Evolutionary conservation across 345 rosid genomes (phyloP).

Genomic region (Hibiscus trionum): DNA sequence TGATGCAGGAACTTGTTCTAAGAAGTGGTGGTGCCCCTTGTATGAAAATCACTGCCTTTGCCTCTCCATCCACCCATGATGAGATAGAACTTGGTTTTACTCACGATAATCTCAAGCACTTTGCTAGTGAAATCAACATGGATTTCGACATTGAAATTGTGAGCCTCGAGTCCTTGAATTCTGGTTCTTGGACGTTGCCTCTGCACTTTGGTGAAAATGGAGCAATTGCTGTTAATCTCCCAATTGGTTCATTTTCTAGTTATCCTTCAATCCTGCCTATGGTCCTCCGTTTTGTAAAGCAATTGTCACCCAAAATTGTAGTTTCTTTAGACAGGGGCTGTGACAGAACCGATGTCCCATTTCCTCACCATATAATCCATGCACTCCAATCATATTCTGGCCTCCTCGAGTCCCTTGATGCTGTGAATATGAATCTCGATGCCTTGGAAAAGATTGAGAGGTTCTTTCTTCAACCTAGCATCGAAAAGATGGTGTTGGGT

Average conservation of each 20-base stretch:
- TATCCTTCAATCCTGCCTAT: slow-evolving; percentile 48
- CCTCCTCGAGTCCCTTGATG: slow-evolving; percentile 77
- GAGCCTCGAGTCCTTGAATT: slow-evolving; percentile 44
- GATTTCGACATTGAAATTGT: slow-evolving; percentile 57
- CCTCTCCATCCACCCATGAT: slow-evolving; percentile 49
- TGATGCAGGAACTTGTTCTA: slow-evolving; percentile 80
- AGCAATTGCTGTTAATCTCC: slow-evolving; percentile 68
- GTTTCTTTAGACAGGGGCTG: slow-evolving; percentile 81
- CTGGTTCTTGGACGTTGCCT: slow-evolving; percentile 39
- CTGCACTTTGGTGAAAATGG: slow-evolving; percentile 30
- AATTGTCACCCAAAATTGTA: slow-evolving; percentile 67
- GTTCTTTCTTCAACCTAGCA: slow-evolving; percentile 60
- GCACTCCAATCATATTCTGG: slow-evolving; percentile 58
- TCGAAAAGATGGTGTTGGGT: slow-evolving; percentile 57
- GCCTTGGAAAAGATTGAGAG: slow-evolving; percentile 75
- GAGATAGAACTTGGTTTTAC: slow-evolving; percentile 64
- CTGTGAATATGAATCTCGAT: slow-evolving; percentile 59
- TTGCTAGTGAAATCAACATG: slow-evolving; percentile 67
- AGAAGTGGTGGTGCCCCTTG: slow-evolving; percentile 48
- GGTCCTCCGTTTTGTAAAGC: slow-evolving; percentile 65
- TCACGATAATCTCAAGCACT: slow-evolving; percentile 58
- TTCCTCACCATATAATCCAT: slow-evolving; percentile 67
- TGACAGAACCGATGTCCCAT: slow-evolving; percentile 67
- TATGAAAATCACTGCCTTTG: slow-evolving; percentile 62
- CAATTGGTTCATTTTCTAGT: slow-evolving; percentile 49